Evolutionary conservation across 1,284 basidiomycete species (phyloP).

Genomic region (Boletus calvinii): DNA sequence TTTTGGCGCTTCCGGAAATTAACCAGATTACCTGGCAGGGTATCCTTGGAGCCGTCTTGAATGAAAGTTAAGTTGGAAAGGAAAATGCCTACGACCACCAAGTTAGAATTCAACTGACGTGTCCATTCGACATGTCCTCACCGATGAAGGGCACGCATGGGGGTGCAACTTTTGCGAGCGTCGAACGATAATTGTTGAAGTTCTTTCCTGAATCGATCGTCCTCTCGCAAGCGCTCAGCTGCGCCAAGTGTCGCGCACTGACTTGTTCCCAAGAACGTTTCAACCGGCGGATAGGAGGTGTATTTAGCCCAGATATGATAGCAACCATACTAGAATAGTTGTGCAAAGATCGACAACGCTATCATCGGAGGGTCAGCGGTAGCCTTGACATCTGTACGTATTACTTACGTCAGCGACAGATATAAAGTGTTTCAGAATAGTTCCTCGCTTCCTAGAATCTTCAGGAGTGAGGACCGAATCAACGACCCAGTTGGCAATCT

Average conservation of each 20-base stretch:
- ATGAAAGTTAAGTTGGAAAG: constrained; percentile 95
- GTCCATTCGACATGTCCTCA: constrained; percentile 37
- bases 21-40: constrained; percentile 76
- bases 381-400: background rate
- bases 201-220: constrained; percentile 90
- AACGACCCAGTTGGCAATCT: constrained; percentile 95
- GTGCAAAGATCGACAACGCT: constrained; percentile 88
- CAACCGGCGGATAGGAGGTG: constrained; percentile 88
- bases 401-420: constrained; percentile 84
- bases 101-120: constrained; percentile 1
- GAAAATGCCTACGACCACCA: constrained; percentile 73
- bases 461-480: constrained; percentile 84
- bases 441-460: constrained; percentile 83
- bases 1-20: constrained; percentile 97
- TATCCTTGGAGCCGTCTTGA: constrained; percentile 96
- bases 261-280: constrained; percentile 96
- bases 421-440: constrained; percentile 89
- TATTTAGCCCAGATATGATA: constrained; percentile 93
- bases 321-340: constrained; percentile 98
- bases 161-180: constrained; percentile 82
- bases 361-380: constrained; percentile 2
- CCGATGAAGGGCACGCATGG: constrained; percentile 98
- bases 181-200: constrained; percentile 88
- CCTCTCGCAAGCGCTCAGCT: constrained; percentile 71
- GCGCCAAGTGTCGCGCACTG: constrained; percentile 66